Evolutionary conservation across 2,329 filamentous ascomycete species (phyloP).

Genomic region (Aspergillus floridensis): DNA sequence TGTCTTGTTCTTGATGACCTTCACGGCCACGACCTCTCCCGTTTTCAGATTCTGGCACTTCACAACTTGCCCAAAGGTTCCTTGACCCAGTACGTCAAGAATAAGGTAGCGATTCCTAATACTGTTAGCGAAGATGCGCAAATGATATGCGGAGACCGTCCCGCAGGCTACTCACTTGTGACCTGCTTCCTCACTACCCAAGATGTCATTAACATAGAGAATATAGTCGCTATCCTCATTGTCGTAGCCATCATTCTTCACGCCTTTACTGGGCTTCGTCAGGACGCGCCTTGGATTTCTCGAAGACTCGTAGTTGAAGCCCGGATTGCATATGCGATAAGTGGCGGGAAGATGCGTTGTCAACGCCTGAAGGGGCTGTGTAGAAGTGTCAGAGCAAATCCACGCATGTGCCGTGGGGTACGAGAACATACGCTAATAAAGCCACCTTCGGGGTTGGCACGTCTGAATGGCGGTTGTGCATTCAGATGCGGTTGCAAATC

Average conservation of each 20-base stretch:
- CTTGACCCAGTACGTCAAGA: conserved; percentile 92
- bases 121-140: neutral
- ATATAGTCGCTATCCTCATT: conserved; percentile 99
- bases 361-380: conserved; percentile 86
- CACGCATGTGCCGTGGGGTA: neutral
- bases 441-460: conserved; percentile 93
- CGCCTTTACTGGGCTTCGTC: conserved; percentile 96
- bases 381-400: conserved; percentile 18
- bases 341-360: conserved; percentile 91
- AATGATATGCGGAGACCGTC: too few relatives aligned
- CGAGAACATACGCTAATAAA: conserved; percentile 81
- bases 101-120: conserved; percentile 89
- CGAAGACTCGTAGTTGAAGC: conserved; percentile 98
- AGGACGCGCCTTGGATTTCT: conserved; percentile 92
- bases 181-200: conserved; percentile 94
- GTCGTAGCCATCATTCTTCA: conserved; percentile 98
- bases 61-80: conserved; percentile 96
- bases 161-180: conserved; percentile 71
- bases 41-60: conserved; percentile 99
- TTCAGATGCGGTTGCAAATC: conserved; percentile 84
- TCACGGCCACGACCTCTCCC: conserved; percentile 96
- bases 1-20: conserved; percentile 98
- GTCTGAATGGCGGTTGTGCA: conserved; percentile 80
- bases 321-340: conserved; percentile 96
- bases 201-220: conserved; percentile 96